These are phyloP conservation scores for Trichoderma sp. DNA, from an alignment of 2,329 filamentous ascomycete species.

Conservation along the genomic window DNA sequence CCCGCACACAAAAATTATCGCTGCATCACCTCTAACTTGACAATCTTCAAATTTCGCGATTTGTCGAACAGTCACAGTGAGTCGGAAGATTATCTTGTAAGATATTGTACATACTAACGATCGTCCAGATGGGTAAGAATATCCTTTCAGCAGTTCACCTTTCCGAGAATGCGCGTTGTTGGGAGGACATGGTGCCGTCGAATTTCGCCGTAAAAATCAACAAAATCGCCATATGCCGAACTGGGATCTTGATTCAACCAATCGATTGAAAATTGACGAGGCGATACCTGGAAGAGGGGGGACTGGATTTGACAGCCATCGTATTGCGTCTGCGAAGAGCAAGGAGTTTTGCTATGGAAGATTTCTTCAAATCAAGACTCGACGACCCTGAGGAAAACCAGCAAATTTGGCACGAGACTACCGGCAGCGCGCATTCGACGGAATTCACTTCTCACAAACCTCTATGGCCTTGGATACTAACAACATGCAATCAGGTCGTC, in stretches of 20 bases:
- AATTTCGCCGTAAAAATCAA: not conserved
- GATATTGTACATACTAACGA: conserved; percentile 42
- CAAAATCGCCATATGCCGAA: not conserved
- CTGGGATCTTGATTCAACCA: not conserved
- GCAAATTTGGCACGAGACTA: not conserved
- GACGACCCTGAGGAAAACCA: not conserved
- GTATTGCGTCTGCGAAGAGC: not conserved
- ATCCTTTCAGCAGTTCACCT: conserved; percentile 20
- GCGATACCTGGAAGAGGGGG: not conserved
- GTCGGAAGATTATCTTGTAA: conserved; percentile 42
- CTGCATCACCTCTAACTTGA: conserved; percentile 41
- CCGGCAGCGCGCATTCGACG: conserved; percentile 16
- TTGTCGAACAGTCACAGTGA: conserved; percentile 53
- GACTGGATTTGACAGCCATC: not conserved
- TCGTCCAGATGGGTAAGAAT: conserved; percentile 62
- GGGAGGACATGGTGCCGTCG: conserved; percentile 2
- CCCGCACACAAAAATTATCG: conserved; percentile 47
- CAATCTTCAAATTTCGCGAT: conserved; percentile 44
- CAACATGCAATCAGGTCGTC: conserved; percentile 71
- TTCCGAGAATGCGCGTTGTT: conserved; percentile 22
- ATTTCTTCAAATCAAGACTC: not conserved
- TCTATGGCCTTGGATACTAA: conserved; percentile 33
- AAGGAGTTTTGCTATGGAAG: not conserved
- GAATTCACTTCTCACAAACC: not conserved
- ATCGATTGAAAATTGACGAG: not conserved